Evolutionary conservation across 2,329 filamentous ascomycete species (phyloP).

Genomic region (Kalaharituber pfeilii): DNA sequence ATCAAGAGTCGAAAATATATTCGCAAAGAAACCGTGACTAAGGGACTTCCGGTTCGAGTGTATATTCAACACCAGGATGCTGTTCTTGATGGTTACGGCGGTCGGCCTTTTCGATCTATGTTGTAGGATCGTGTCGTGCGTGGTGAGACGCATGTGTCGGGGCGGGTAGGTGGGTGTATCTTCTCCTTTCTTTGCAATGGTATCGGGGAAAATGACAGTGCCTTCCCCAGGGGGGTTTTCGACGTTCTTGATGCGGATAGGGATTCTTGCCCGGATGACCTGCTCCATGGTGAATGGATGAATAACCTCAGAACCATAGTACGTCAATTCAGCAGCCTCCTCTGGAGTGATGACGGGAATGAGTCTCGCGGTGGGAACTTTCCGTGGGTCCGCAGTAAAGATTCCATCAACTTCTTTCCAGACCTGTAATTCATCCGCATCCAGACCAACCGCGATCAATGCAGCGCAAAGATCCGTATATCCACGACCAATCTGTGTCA

Average conservation of each 20-base stretch:
- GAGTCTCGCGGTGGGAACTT: conserved; percentile 84
- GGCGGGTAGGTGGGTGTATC: conserved; percentile 26
- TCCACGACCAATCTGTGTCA: conserved; percentile 81
- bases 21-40: conserved; percentile 87
- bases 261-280: conserved; percentile 67
- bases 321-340: conserved; percentile 89
- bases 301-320: conserved; percentile 90
- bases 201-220: conserved; percentile 69
- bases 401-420: conserved; percentile 99
- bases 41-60: conserved; percentile 95
- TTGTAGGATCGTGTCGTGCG: conserved; percentile 14
- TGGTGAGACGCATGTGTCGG: conserved; percentile 15
- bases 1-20: conserved; percentile 83
- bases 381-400: conserved; percentile 66
- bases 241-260: conserved; percentile 81
- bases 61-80: conserved; percentile 92
- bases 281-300: conserved; percentile 99
- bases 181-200: conserved; percentile 33
- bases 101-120: conserved; percentile 53
- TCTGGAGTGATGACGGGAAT: conserved; percentile 76
- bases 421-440: conserved; percentile 77
- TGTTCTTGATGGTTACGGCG: conserved; percentile 91
- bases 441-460: conserved; percentile 72
- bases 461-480: conserved; percentile 96
- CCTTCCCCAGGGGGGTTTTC: conserved; percentile 66